Percentiles rank a stretch among this genome's conserved stretches.
Conservation (phyloP, 768 basidiomycete genomes). For the Pleurotus giganteus region DNA sequence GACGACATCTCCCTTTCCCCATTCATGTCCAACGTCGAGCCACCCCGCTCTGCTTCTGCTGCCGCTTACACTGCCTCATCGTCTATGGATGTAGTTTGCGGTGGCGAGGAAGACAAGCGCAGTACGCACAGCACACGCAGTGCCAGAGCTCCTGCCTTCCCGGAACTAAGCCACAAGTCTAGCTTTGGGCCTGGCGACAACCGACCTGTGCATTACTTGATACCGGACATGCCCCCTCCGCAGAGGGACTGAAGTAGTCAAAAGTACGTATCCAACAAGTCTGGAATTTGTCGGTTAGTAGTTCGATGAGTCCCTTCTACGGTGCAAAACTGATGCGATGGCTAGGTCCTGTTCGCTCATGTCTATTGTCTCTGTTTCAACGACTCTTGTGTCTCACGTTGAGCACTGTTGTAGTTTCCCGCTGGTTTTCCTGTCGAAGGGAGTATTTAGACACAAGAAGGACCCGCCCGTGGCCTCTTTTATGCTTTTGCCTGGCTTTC, state of each 20-base stretch:
- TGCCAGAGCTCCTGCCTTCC: background rate
- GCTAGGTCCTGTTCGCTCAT: too few relatives aligned
- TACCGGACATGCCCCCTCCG: slow-evolving; percentile 53
- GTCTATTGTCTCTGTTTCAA: too few relatives aligned
- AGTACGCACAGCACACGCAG: slow-evolving; percentile 1
- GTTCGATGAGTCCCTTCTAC: too few relatives aligned
- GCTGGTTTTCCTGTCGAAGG: too few relatives aligned
- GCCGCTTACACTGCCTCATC: slow-evolving; percentile 9
- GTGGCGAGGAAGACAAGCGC: slow-evolving; percentile 10
- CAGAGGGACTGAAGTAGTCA: slow-evolving; percentile 25
- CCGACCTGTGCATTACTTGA: slow-evolving; percentile 52
- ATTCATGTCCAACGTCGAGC: slow-evolving; percentile 13
- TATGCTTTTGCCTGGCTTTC: too few relatives aligned
- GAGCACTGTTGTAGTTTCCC: too few relatives aligned
- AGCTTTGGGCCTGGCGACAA: slow-evolving; percentile 42
- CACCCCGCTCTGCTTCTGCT: background rate
- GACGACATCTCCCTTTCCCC: slow-evolving; percentile 19
- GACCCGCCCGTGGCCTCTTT: too few relatives aligned
- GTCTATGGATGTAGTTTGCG: slow-evolving; percentile 12
- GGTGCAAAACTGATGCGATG: too few relatives aligned
- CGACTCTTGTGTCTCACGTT: too few relatives aligned
- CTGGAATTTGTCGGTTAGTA: background rate
- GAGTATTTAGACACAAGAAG: too few relatives aligned
- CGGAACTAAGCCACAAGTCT: slow-evolving; percentile 35
- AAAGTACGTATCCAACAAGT: background rate